A percentile compares a stretch with the other conserved stretches of the same genome.
These are phyloP conservation scores for Sparassis latifolia DNA, from an alignment of 1,284 basidiomycete genomes.

Conservation along the genomic window DNA sequence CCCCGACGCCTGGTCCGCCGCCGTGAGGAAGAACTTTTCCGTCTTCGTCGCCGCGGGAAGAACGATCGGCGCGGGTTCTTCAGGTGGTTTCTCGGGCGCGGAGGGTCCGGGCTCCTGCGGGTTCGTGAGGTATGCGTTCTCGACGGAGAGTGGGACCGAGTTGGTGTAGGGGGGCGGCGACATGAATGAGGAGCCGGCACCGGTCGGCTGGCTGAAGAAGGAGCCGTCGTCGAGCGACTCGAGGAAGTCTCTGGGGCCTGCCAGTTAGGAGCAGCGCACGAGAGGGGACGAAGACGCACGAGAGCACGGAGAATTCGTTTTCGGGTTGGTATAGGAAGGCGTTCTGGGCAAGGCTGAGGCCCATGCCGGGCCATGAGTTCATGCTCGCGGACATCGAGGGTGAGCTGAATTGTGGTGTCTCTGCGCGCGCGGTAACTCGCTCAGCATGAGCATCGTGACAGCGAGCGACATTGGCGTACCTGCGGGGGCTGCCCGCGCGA, in stretches of 20 bases:
- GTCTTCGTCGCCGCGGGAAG: conserved; percentile 70
- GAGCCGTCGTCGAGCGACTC: conserved; percentile 71
- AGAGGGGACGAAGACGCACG: conserved; percentile 39
- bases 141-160: conserved; percentile 21
- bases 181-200: conserved; percentile 43
- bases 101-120: conserved; percentile 7
- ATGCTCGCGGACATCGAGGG: conserved; percentile 23
- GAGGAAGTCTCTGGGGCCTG: conserved; percentile 61
- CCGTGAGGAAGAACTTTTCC: conserved; percentile 88
- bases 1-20: conserved; percentile 91
- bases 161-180: conserved; percentile 35
- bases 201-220: conserved; percentile 54
- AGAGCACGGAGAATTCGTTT: conserved; percentile 77
- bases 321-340: conserved; percentile 62
- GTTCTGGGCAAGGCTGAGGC: conserved; percentile 36
- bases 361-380: conserved; percentile 43
- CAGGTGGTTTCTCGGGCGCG: conserved; percentile 20
- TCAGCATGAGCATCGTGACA: no score
- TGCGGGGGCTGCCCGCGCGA: conserved; percentile 17
- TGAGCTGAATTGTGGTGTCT: conserved; percentile 18
- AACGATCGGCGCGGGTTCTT: conserved; percentile 32
- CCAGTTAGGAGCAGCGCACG: background rate
- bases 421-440: no score
- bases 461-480: conserved; percentile 2
- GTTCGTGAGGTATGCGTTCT: conserved; percentile 21